Percentiles rank a stretch among this genome's conserved stretches.
Evolutionary conservation across 2,329 filamentous ascomycete species (phyloP).

Genomic region (Colletotrichum sp.): DNA sequence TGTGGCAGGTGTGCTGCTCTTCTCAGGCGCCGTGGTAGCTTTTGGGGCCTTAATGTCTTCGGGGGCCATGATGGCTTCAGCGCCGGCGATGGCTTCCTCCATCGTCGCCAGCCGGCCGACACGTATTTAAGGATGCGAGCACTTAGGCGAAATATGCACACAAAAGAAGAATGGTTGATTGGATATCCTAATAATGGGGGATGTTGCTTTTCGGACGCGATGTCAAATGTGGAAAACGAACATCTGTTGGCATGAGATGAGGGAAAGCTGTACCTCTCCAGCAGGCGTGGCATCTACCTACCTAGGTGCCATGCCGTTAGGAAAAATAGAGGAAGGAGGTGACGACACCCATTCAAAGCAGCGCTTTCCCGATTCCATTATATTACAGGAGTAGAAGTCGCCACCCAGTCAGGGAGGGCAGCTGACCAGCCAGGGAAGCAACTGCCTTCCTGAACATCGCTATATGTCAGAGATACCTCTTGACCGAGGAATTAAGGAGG

Average conservation of each 20-base stretch:
- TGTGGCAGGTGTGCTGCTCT: neutral
- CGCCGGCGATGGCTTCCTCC: neutral
- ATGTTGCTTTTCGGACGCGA: neutral
- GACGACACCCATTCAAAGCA: neutral
- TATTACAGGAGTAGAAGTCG: neutral
- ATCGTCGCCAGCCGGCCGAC: neutral
- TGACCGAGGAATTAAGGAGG: neutral
- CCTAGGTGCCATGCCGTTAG: neutral
- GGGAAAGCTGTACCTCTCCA: neutral
- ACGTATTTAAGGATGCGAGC: neutral
- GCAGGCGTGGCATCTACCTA: neutral
- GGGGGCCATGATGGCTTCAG: neutral
- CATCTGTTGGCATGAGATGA: neutral
- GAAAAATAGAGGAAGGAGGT: neutral
- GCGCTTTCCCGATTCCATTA: neutral
- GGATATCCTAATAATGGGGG: neutral
- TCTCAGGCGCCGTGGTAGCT: neutral
- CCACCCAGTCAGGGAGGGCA: neutral
- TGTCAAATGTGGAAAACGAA: neutral
- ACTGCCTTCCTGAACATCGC: neutral
- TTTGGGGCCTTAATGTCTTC: neutral
- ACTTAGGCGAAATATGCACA: neutral
- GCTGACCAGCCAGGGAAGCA: neutral
- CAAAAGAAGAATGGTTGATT: neutral
- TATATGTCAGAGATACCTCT: neutral